phyloP scores from a whole-genome alignment of 2,329 filamentous ascomycete species.

The Escovopsis weberi region DNA sequence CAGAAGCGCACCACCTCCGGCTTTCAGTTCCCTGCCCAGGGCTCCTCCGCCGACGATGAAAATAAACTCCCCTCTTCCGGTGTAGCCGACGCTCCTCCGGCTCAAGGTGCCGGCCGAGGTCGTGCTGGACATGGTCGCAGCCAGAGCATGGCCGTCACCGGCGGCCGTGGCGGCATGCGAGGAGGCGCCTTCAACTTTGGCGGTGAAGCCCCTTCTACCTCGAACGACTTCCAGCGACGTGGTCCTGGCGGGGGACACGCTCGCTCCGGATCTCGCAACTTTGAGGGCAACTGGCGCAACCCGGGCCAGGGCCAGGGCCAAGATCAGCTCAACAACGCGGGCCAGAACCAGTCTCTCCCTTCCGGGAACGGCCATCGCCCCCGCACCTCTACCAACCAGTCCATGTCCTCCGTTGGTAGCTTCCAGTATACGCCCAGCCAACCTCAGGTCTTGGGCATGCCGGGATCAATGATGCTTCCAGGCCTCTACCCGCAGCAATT shows the following conservation, averaged over 20 bases:
- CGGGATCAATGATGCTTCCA: constrained; percentile 73
- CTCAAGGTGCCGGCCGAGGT: constrained; percentile 34
- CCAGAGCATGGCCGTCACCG: constrained; percentile 72
- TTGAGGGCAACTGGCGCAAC: constrained; percentile 96
- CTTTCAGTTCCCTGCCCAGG: constrained; percentile 84
- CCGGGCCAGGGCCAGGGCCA: constrained; percentile 54
- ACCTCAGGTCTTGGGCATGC: constrained; percentile 74
- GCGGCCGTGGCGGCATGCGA: constrained; percentile 57
- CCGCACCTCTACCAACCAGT: constrained; percentile 74
- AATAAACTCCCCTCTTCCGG: constrained; percentile 20
- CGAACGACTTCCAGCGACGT: constrained; percentile 55
- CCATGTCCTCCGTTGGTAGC: constrained; percentile 65
- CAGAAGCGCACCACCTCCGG: constrained; percentile 89
- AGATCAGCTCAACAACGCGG: constrained; percentile 32
- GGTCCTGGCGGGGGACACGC: constrained; percentile 50
- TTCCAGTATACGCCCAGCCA: constrained; percentile 78
- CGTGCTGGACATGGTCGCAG: constrained; percentile 57
- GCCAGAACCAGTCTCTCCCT: constrained; percentile 53
- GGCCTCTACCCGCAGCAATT: constrained; percentile 81
- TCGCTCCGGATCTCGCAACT: constrained; percentile 77
- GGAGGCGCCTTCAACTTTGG: constrained; percentile 43
- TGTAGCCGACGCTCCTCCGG: constrained; percentile 19
- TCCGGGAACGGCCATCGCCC: constrained; percentile 74
- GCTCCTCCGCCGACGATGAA: constrained; percentile 44
- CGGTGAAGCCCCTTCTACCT: constrained; percentile 11